A percentile compares a stretch with the other conserved stretches of the same genome.
phyloP scores from a whole-genome alignment of 2,329 filamentous ascomycete genomes.

The Epichloe elymi region DNA sequence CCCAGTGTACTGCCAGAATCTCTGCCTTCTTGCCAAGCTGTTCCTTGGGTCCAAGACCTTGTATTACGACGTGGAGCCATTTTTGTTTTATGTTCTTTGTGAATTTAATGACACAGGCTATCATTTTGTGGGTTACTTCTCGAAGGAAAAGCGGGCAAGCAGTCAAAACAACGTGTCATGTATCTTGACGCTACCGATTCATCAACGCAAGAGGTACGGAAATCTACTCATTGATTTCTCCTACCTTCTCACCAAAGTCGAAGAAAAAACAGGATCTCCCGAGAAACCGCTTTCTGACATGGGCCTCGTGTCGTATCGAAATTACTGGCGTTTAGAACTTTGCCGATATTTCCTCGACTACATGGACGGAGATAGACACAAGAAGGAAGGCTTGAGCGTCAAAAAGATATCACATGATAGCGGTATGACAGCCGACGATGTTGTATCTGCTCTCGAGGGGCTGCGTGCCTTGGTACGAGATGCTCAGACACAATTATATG shows the following conservation, averaged over 20 bases:
- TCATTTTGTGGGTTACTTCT: slow-evolving; percentile 98
- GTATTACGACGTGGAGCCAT: slow-evolving; percentile 96
- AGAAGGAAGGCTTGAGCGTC: slow-evolving; percentile 42
- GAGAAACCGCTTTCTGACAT: slow-evolving; percentile 97
- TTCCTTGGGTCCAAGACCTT: slow-evolving; percentile 98
- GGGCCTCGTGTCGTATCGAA: slow-evolving; percentile 92
- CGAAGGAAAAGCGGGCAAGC: slow-evolving; percentile 90
- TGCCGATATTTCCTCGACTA: slow-evolving; percentile 65
- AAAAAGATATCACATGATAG: slow-evolving; percentile 72
- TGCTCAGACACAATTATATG: slow-evolving; percentile 77
- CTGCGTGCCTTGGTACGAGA: slow-evolving; percentile 82
- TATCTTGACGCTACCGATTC: slow-evolving; percentile 89
- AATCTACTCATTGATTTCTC: slow-evolving; percentile 97
- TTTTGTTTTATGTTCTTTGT: slow-evolving; percentile 93
- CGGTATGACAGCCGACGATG: slow-evolving; percentile 91
- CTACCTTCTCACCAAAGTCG: slow-evolving; percentile 84
- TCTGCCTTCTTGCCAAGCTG: slow-evolving; percentile 88
- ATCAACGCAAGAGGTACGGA: slow-evolving; percentile 93
- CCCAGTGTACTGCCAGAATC: slow-evolving; percentile 95
- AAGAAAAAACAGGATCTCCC: slow-evolving; percentile 80
- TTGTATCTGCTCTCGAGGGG: slow-evolving; percentile 85
- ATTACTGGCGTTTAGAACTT: slow-evolving; percentile 87
- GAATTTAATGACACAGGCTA: slow-evolving; percentile 86
- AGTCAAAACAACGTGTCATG: slow-evolving; percentile 97
- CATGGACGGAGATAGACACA: slow-evolving; percentile 16